Base-by-base conservation (phyloP, 108 stramenopile genomes). In the Pseudonitzschia pungens region DNA sequence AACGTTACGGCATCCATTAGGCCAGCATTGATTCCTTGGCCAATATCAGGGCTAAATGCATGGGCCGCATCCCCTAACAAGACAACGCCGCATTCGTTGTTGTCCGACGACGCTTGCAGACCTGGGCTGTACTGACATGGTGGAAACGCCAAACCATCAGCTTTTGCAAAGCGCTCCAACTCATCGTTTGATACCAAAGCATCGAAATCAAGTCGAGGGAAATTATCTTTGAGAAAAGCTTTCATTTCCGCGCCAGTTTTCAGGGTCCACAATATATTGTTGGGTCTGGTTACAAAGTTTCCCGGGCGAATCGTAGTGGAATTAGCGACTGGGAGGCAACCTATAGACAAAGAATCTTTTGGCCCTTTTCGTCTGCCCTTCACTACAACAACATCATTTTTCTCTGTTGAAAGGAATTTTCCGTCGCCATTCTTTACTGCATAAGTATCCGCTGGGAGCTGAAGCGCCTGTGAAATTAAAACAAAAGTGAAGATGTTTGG, bases 1-100 rank as follows among this genome's bases (percentile, higher is more conserved):
- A 58, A 27, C n/a, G 24, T 28, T 28, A 58, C 57, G 24, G 89
- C 92, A 83, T 97, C 96, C 70, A 86, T 81, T 21, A 95, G 76
- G 12, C 89, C 96, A 0, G 92, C 84, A 73, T 97, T 97, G 77
- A 93, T 81, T 57, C 96, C 96, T 77, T 97, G 92, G 0, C 94
- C 96, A 76, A 90, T 91, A 67, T 95, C 94, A 0, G 96, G 96
- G 27, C 88, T 86, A 65, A 95, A 90, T 0, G 94, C 86, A 77
- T 97, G 96, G 26, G 78, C 84, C 10, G 90, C 86, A 84, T 97
- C 96, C 27, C 96, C 96, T 10, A 95, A 72, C 42, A 97, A 70
- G 16, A 83, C 83, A 24, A 58, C 15, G 15, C 57, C 57, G 31
- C 57, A 58, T 27, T 27, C 26, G 26, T 31, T 83, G 22, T 67